phyloP scores from a whole-genome alignment of 1,284 basidiomycete species.

The Apiotrichum akiyoshidainum region DNA sequence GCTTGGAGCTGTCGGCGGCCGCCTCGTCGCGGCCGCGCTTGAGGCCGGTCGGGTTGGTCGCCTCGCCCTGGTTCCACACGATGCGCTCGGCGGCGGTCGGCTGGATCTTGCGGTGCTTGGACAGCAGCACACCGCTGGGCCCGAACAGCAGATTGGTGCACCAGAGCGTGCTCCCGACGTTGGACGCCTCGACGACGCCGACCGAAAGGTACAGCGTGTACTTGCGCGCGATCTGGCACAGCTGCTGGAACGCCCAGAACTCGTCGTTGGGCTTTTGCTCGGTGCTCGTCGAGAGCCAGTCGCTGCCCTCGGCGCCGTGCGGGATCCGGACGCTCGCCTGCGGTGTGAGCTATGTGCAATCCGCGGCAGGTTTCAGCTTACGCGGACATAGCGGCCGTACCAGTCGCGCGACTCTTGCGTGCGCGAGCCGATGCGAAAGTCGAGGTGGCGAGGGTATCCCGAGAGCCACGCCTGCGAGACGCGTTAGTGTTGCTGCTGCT shows the following conservation, averaged over 20 bases:
- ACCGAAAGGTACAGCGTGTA: conserved; percentile 60
- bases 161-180: conserved; percentile 61
- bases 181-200: conserved; percentile 65
- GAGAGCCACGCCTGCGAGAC: conserved; percentile 55
- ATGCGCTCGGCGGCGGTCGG: conserved; percentile 67
- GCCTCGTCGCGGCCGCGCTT: conserved; percentile 36
- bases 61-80: conserved; percentile 62
- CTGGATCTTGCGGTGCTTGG: conserved; percentile 68
- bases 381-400: conserved; percentile 51
- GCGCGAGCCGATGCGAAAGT: conserved; percentile 32
- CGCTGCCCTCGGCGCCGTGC: conserved; percentile 19
- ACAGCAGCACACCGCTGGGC: conserved; percentile 59
- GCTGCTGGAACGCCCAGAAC: conserved; percentile 25
- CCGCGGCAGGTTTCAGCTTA: conserved; percentile 17
- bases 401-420: conserved; percentile 34
- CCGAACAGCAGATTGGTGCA: conserved; percentile 67
- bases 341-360: background rate
- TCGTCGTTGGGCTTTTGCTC: conserved; percentile 11
- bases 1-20: conserved; percentile 17
- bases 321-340: conserved; percentile 26
- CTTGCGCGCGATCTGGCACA: conserved; percentile 24
- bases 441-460: conserved; percentile 45
- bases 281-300: conserved; percentile 19
- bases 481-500: too few species aligned
- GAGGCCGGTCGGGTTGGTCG: conserved; percentile 26